These are phyloP conservation scores for Quercus agrifolia DNA, from an alignment of 306 rosid species.

Conservation along the genomic window DNA sequence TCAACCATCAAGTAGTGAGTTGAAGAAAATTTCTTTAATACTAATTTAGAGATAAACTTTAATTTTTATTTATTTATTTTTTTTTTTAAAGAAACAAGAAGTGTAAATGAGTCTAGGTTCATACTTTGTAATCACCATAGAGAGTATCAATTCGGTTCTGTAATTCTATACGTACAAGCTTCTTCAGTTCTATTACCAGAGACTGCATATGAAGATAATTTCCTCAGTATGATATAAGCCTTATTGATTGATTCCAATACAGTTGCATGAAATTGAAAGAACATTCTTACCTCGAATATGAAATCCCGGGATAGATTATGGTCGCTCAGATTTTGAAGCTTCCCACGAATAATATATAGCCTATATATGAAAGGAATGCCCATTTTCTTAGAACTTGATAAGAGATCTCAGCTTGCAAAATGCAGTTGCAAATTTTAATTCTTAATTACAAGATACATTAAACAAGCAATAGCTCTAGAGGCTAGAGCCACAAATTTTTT, in stretches of 20 bases:
- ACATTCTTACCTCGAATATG: conserved; percentile 51
- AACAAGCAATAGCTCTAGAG: no score
- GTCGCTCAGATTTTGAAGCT: conserved; percentile 56
- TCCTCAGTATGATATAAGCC: background rate
- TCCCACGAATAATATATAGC: conserved; percentile 57
- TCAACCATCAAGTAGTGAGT: no score
- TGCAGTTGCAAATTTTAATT: background rate
- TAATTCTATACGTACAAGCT: conserved; percentile 32
- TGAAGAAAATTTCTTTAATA: no score
- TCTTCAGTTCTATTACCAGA: conserved; percentile 43
- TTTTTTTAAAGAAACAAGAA: background rate
- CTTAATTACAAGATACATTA: background rate
- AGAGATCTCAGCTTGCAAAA: background rate
- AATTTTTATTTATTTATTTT: no score
- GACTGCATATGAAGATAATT: conserved; percentile 24
- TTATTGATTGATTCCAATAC: background rate
- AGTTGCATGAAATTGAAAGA: background rate
- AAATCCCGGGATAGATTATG: conserved; percentile 56
- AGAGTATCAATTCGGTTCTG: conserved; percentile 43
- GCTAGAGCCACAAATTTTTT: no score
- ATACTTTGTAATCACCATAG: conserved; percentile 53
- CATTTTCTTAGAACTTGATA: background rate
- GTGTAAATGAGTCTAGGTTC: background rate
- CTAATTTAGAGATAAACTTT: no score
- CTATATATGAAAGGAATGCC: conserved; percentile 25